Base-by-base conservation (phyloP, 345 rosid genomes). In the Cardamine occulta region DNA sequence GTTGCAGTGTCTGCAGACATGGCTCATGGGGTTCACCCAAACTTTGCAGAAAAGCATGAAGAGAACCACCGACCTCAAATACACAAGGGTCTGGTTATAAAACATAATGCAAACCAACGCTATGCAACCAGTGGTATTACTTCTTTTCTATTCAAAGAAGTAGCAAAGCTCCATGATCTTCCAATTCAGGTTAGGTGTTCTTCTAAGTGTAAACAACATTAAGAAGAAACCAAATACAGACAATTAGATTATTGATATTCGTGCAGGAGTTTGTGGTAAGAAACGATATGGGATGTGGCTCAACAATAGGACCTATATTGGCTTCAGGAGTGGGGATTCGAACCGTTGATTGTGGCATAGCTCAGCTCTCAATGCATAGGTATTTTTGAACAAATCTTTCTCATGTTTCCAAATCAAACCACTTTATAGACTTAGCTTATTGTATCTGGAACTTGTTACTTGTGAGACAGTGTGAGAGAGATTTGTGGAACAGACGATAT, bases 351-450 rank as follows among this genome's bases (percentile, higher is more conserved):
- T 89, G 96, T 6, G 98, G 98, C 70, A 91, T 91, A 61, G 86
- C 97, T 65, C 98, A 94, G 79, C 97, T 94, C 61, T 91, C 98
- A 40, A 90, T 94, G 98, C 97, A 94, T 84, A 91, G 97, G 97
- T 91, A 86, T 23, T 17, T 26, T 24, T 3, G 40, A 29, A 39
- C 73, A 24, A 17, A 0, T 23, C 7, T 32, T 55, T 51, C 0
- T 39, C 17, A 61, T 54, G 45, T 47, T 19, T 63, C 13, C 19
- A 35, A 37, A 14, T 57, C 47, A 45, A 55, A 37, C n/a, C 21
- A 57, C 26, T 21, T 71, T 48, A 44, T 14, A 70, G 42, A 24
- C 47, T 26, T 18, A 63, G 37, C 31, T 57, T 57, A 17, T 24
- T 21, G 21, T 13, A 51, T 75, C 12, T 60, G 63, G 18, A 35